A percentile compares a stretch with the other conserved stretches of the same genome.
phyloP scores from a whole-genome alignment of 2,329 filamentous ascomycete species.

The Colletotrichum sp. region DNA sequence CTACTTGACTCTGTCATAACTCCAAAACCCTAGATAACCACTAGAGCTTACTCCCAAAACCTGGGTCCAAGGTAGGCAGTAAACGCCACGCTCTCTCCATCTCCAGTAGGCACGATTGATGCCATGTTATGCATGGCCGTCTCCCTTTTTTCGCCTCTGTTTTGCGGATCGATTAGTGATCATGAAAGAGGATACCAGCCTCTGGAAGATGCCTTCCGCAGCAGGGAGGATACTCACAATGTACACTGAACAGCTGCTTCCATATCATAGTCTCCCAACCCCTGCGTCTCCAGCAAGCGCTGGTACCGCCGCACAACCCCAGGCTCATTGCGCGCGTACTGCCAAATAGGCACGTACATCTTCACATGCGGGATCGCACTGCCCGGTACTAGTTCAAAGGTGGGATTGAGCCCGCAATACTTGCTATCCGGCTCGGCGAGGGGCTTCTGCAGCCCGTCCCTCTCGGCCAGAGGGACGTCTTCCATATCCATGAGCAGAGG shows the following conservation, averaged over 20 bases:
- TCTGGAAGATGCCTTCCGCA: not conserved
- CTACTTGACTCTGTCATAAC: too few relatives aligned
- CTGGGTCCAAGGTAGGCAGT: not conserved
- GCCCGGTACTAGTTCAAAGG: not conserved
- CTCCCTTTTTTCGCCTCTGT: not conserved
- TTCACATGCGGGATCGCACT: not conserved
- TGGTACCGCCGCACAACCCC: not conserved
- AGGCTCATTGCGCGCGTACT: not conserved
- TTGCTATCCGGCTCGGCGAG: not conserved
- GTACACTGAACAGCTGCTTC: not conserved
- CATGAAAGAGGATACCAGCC: rapidly evolving
- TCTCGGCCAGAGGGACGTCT: not conserved
- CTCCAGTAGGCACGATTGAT: not conserved
- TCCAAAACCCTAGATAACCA: too few relatives aligned
- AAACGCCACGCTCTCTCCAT: not conserved
- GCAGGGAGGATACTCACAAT: not conserved
- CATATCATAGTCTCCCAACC: not conserved
- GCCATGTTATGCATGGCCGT: not conserved
- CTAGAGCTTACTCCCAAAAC: not conserved
- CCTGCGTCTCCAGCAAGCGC: not conserved
- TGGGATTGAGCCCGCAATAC: not conserved
- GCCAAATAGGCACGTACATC: not conserved
- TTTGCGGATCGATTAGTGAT: not conserved
- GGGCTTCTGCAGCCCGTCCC: not conserved
- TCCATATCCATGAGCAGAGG: not conserved